phyloP scores from a whole-genome alignment of 2,329 filamentous ascomycete genomes.

The Scopulariopsis brevicaulis region DNA sequence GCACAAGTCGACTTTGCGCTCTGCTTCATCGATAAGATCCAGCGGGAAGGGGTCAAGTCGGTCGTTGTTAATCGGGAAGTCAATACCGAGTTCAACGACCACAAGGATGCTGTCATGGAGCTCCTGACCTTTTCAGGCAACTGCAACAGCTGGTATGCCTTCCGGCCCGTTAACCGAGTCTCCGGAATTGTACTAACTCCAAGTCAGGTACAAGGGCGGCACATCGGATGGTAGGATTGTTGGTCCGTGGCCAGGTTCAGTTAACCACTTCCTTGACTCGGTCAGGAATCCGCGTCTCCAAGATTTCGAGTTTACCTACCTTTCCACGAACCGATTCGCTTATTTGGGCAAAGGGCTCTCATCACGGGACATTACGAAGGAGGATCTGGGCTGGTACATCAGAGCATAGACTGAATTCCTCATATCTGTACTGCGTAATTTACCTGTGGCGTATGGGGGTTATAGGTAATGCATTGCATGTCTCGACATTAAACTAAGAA shows the following conservation, averaged over 20 bases:
- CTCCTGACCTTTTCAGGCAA: slow-evolving; percentile 1
- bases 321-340: neutral
- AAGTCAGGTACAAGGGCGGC: slow-evolving; percentile 21
- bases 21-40: slow-evolving; percentile 12
- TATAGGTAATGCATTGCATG: too few relatives aligned
- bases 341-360: slow-evolving; percentile 2
- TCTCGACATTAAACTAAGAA: too few relatives aligned
- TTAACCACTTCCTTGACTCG: slow-evolving; percentile 29
- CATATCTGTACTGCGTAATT: too few relatives aligned
- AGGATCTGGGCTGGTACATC: slow-evolving; percentile 2
- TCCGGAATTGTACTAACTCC: slow-evolving; percentile 45
- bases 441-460: too few relatives aligned
- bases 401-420: neutral
- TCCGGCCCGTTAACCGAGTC: slow-evolving; percentile 34
- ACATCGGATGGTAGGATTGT: slow-evolving; percentile 16
- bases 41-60: slow-evolving; percentile 16
- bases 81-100: slow-evolving; percentile 18
- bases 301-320: slow-evolving; percentile 19
- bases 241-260: slow-evolving; percentile 32
- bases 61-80: slow-evolving; percentile 28
- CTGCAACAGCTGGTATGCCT: slow-evolving; percentile 15
- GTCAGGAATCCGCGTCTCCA: slow-evolving; percentile 31
- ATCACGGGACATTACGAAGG: neutral
- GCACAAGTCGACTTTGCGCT: slow-evolving; percentile 22
- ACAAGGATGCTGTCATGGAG: slow-evolving; percentile 4